Conservation (phyloP, 352 stramenopile species). For the Pythium aquatile region DNA sequence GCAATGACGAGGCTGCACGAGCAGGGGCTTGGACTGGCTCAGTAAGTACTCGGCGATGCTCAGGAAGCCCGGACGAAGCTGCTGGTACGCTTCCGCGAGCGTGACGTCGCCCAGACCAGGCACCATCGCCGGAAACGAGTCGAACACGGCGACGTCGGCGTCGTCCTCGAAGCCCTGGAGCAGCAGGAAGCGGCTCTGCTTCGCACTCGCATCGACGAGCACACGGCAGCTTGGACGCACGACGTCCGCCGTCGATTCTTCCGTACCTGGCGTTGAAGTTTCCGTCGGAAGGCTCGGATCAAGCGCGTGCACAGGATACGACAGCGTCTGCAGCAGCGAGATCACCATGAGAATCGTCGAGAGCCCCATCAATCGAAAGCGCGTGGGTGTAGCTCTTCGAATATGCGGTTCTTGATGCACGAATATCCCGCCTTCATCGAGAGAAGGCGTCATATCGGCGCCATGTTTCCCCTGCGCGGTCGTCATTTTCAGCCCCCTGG, state of each 20-base stretch:
- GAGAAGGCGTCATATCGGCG: slow-evolving; percentile 3
- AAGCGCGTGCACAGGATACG: slow-evolving; percentile 7
- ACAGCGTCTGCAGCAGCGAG: slow-evolving; percentile 25
- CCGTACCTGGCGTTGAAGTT: not conserved
- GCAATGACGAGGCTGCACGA: slow-evolving; percentile 51
- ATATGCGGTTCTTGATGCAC: not conserved
- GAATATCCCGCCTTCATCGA: not conserved
- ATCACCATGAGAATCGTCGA: slow-evolving; percentile 4
- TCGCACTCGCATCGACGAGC: slow-evolving; percentile 41
- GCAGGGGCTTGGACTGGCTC: slow-evolving; percentile 20
- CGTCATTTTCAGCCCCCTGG: not conserved
- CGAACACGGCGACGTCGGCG: slow-evolving; percentile 38
- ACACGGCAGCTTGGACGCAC: slow-evolving; percentile 44
- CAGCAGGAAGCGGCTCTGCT: slow-evolving; percentile 47
- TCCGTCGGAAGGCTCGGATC: slow-evolving; percentile 3
- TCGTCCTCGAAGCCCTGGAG: slow-evolving; percentile 53
- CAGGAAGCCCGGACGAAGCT: slow-evolving; percentile 44
- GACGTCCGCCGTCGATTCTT: slow-evolving; percentile 4
- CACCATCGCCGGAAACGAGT: slow-evolving; percentile 35
- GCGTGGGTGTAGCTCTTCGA: not conserved
- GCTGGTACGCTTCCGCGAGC: slow-evolving; percentile 39
- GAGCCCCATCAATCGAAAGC: slow-evolving; percentile 17
- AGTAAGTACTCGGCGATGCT: slow-evolving; percentile 37
- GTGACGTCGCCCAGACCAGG: slow-evolving; percentile 25
- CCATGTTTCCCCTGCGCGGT: slow-evolving; percentile 19